Base-by-base conservation (phyloP, 192 early-diverging fungal genomes). In the Coemansia sp. region DNA sequence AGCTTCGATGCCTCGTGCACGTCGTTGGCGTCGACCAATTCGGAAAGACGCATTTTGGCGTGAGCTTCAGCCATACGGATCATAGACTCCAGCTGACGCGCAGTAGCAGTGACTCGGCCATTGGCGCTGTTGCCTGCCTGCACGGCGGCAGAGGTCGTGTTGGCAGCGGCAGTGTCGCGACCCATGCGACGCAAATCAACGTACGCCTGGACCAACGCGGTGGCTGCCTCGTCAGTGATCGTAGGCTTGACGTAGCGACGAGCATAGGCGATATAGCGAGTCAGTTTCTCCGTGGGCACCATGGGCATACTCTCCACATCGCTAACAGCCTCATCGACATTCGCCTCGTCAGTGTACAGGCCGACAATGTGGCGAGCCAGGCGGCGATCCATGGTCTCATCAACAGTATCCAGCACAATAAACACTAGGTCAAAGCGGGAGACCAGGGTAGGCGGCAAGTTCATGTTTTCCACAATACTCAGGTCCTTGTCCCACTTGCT, bases 1-100 rank as follows among this genome's bases (percentile, higher is more conserved):
- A 99, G 78, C 50, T 94, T 80, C 60, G 95, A 85, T 0, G 97
- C 97, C 79, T 97, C 96, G 27, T 90, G 84, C 3, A 98, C 97
- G 80, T 99, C 97, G 44, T 34, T 38, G 5, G 84, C 73, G 8
- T 96, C 93, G 5, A 99, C 97, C 1, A 69, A 71, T 11, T 75
- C 47, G 16, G 93, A 91, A 10, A 98, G 74, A 31, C 97, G 90
- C 93, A 98, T 91, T 58, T 90, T 88, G 64, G 97, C 97, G 64
- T 95, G 92, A 3, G 95, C 96, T 72, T 99, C 96, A 15, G 94
- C 72, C 77, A 99, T 86, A 57, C 97, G 92, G 78, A 98, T 96
- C 95, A 99, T 97, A 6, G 94, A 95, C 86, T 97, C 97, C 10
- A 98, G 87, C 78, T 98, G 95, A 55, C 96, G 87, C 3, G 96